Base-by-base conservation (phyloP, 139 green algal genomes). In the Closterium sp. region DNA sequence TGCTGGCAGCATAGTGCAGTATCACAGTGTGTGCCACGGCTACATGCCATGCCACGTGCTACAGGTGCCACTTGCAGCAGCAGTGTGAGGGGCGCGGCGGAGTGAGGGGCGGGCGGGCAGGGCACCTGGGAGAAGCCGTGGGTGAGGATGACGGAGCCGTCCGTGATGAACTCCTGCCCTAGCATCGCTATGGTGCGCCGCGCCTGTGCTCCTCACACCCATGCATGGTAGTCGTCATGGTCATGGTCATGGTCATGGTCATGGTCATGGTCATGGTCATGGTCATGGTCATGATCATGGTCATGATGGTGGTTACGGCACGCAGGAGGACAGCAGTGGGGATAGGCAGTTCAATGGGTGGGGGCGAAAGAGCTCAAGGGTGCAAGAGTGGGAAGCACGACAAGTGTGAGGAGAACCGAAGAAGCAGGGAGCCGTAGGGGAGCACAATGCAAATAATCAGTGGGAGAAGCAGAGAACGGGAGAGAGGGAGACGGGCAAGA, bases 131-230 rank as follows among this genome's bases (percentile, higher is more conserved):
- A 98, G 93, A 97, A 97, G n/a, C 98, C 98, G 93, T 99, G 98
- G 4, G 94, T 94, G 31, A 99, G 95, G 64, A 99, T 95, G 1
- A 93, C 95, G 55, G 87, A 92, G 87, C 96, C 96, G 33, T 94
- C 95, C 23, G 93, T 93, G 21, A 99, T 96, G 95, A 99, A 99
- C 55, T 96, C 94, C 34, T 96, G 95, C 0, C 97, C 98, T 66
- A 97, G 94, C 91, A 98, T 95, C 4, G 97, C 97, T 38, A 99
- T 99, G 19, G 88, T 94, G 7, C 92, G 34, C 34, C 91, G 88
- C 83, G 91, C 91, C 91, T 92, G 91, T 32, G 32, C n/a, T 32
- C 31, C 85, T 12, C 36, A n/a, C n/a, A n/a, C n/a, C n/a, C n/a
- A n/a, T n/a, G n/a, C 64, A 83, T 83, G 64, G 16, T 16, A 28